Conservation (phyloP, 805 yeast genomes). For the Candida krabiensis region DNA sequence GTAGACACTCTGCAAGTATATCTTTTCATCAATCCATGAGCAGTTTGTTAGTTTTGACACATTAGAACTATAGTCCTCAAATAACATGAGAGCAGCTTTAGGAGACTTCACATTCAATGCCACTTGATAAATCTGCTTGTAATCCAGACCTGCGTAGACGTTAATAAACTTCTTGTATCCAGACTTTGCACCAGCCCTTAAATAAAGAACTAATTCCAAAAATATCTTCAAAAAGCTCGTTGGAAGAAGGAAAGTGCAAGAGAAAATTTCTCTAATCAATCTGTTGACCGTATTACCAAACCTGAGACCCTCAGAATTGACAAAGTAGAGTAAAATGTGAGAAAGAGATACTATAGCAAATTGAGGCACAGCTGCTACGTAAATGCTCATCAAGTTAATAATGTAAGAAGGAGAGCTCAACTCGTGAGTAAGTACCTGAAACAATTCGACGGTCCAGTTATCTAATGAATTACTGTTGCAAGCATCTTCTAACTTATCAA, state of each 20-base stretch:
- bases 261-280: constrained; percentile 26
- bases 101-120: constrained; percentile 36
- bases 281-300: constrained; percentile 16
- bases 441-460: constrained; percentile 32
- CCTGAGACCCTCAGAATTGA: constrained; percentile 17
- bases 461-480: constrained; percentile 25
- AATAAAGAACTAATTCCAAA: constrained; percentile 32
- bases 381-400: constrained; percentile 35
- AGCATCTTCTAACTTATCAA: no score
- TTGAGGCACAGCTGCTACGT: constrained; percentile 27
- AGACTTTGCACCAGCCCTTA: constrained; percentile 42
- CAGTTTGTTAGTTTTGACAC: constrained; percentile 1
- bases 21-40: constrained; percentile 17
- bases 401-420: constrained; percentile 30
- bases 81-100: constrained; percentile 46
- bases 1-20: constrained; percentile 41
- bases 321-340: constrained; percentile 29
- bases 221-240: constrained; percentile 22
- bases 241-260: constrained; percentile 3
- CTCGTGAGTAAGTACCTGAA: constrained; percentile 36
- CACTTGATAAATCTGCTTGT: constrained; percentile 27
- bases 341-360: constrained; percentile 31
- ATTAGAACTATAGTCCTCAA: constrained; percentile 42
- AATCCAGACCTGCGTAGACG: constrained; percentile 34
- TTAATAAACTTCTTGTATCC: constrained; percentile 27